Evolutionary conservation across 169 alveolate species (phyloP), one percentile per base, ranked within the genome.

Genomic region (Eimeria sp.): DNA sequence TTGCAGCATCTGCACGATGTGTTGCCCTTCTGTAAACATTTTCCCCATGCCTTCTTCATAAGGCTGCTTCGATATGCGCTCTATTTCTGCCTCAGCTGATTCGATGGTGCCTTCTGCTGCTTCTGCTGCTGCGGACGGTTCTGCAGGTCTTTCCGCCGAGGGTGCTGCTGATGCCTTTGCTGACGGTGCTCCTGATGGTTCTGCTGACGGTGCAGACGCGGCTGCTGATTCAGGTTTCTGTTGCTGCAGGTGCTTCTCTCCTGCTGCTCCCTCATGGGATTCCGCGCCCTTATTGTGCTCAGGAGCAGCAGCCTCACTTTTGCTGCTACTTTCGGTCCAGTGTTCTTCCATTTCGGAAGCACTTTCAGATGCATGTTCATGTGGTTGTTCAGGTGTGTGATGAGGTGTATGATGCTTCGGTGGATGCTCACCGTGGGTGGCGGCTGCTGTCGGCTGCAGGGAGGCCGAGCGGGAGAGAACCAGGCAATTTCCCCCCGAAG

Each of bases 211-310:
- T 74, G 83, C 30, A 9, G 83, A 0, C 1, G 83, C 33, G 37
- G 83, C 30, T 43, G 54, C 80, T 74, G 83, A 11, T 74, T 74
- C 83, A 33, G 52, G 58, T 20, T 74, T 11, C 83, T 74, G 83
- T 58, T 74, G 83, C 33, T 74, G 83, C 83, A 18, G 58, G 14
- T 40, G 83, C 58, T 74, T 58, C 83, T 74, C 40, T n/a, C 27
- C 25, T 1, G 71, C 89, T 43, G 66, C 37, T 23, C 46, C 62
- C 49, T 52, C 64, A n/a, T 78, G 60, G 30, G 58, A 4, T 25
- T 10, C 60, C 3, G 60, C 10, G 8, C 27, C 43, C 9, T 13
- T 25, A n/a, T n/a, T 27, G 11, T 18, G 23, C 10, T 25, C 46
- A 4, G 23, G 71, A 2, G 89, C 25, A n/a, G 89, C 49, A 46